These are phyloP conservation scores for Neurospora pannonica DNA, from an alignment of 495 filamentous ascomycete species.

Conservation along the genomic window DNA sequence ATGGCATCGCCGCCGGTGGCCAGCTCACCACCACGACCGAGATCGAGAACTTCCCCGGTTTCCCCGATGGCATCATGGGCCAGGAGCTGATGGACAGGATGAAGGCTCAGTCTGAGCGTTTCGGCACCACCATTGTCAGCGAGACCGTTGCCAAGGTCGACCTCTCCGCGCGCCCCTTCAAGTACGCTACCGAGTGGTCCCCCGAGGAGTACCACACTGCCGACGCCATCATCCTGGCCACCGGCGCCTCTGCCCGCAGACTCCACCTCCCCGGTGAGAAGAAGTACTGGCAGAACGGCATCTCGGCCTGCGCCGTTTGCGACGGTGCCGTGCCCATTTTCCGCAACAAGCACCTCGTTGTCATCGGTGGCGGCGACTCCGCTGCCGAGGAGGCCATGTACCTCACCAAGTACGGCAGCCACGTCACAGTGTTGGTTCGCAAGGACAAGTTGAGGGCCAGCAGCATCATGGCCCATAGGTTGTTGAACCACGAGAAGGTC, in stretches of 20 bases:
- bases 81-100: constrained; percentile 87
- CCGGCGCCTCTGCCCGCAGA: constrained; percentile 81
- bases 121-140: constrained; percentile 82
- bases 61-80: constrained; percentile 79
- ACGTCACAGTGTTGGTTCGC: constrained; percentile 89
- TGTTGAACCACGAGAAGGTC: constrained; percentile 77
- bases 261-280: constrained; percentile 82
- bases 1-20: constrained; percentile 90
- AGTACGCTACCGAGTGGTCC: constrained; percentile 75
- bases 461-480: constrained; percentile 82
- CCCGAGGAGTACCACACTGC: constrained; percentile 75
- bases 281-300: constrained; percentile 92
- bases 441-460: constrained; percentile 75
- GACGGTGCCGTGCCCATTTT: constrained; percentile 97
- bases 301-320: constrained; percentile 94
- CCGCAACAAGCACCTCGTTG: constrained; percentile 86
- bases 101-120: constrained; percentile 81
- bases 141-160: constrained; percentile 90
- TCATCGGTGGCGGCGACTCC: constrained; percentile 95
- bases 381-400: constrained; percentile 97
- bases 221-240: constrained; percentile 87
- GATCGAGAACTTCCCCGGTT: constrained; percentile 95
- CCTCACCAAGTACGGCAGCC: constrained; percentile 91
- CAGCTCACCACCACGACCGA: constrained; percentile 98
- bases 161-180: constrained; percentile 76